These are phyloP conservation scores for Scheffersomyces lignosus DNA, from an alignment of 805 yeast species.

Conservation along the genomic window DNA sequence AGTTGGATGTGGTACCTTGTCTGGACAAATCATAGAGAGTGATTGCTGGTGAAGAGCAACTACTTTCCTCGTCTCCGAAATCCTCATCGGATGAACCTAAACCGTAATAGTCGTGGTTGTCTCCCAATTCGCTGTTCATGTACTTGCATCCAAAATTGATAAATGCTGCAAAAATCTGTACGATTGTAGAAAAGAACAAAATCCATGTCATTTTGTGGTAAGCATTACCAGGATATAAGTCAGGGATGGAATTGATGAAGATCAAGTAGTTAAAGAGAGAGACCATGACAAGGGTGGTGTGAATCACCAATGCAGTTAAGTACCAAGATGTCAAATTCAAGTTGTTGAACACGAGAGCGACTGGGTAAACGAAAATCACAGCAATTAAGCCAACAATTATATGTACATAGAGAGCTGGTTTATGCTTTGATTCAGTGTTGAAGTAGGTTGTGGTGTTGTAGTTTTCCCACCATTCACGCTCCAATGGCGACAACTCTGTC, in stretches of 20 bases:
- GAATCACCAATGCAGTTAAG: slow-evolving; percentile 29
- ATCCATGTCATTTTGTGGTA: slow-evolving; percentile 67
- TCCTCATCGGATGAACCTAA: slow-evolving; percentile 13
- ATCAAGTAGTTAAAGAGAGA: slow-evolving; percentile 58
- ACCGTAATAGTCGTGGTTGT: slow-evolving; percentile 11
- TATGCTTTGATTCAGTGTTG: slow-evolving; percentile 50
- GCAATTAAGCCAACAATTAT: slow-evolving; percentile 43
- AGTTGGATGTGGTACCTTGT: slow-evolving; percentile 8
- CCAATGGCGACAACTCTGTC: slow-evolving; percentile 67
- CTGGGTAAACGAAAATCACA: slow-evolving; percentile 63
- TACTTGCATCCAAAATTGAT: slow-evolving; percentile 47
- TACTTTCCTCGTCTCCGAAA: slow-evolving; percentile 12
- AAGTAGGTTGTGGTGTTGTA: slow-evolving; percentile 73
- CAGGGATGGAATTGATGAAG: slow-evolving; percentile 59
- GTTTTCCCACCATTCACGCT: slow-evolving; percentile 70
- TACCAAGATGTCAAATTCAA: slow-evolving; percentile 43
- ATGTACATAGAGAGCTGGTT: slow-evolving; percentile 57
- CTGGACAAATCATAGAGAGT: slow-evolving; percentile 5
- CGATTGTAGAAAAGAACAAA: slow-evolving; percentile 49
- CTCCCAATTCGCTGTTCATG: not conserved
- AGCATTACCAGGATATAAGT: slow-evolving; percentile 73
- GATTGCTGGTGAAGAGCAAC: slow-evolving; percentile 13
- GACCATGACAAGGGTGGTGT: slow-evolving; percentile 44
- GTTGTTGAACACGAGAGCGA: slow-evolving; percentile 62
- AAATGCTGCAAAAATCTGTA: slow-evolving; percentile 58